Conservation (phyloP, 371 early-diverging fungal genomes). For the Saksenaea oblongispora region DNA sequence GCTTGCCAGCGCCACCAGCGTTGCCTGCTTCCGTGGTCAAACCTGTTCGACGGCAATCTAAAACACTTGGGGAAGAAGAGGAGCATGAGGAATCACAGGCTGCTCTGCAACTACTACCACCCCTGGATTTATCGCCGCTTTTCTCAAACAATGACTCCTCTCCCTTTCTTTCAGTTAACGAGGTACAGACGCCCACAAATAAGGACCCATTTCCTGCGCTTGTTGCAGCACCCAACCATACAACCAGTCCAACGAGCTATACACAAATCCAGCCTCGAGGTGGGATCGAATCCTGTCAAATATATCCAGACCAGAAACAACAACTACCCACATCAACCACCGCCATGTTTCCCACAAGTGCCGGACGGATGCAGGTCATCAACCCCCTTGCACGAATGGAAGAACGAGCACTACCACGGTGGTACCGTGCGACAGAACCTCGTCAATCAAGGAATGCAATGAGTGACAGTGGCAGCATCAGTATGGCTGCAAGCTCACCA, state of each 20-base stretch:
- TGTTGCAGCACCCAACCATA: neutral
- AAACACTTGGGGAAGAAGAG: slow-evolving; percentile 2
- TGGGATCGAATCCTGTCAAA: neutral
- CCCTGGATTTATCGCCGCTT: slow-evolving; percentile 9
- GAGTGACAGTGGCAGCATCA: slow-evolving; percentile 1
- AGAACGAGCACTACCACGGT: neutral
- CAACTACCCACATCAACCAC: neutral
- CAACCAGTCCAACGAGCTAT: neutral
- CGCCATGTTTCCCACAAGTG: neutral
- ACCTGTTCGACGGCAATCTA: slow-evolving; percentile 8
- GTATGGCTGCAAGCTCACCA: neutral
- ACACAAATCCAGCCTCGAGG: slow-evolving; percentile 5
- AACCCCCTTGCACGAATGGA: neutral
- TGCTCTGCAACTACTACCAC: slow-evolving; percentile 8
- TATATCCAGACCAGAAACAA: neutral
- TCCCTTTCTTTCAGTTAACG: slow-evolving; percentile 1
- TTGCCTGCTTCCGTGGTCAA: neutral
- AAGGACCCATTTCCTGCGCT: neutral
- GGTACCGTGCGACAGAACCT: neutral
- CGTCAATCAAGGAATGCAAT: neutral
- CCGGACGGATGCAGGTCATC: neutral
- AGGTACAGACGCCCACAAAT: slow-evolving; percentile 1
- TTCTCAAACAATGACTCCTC: slow-evolving; percentile 15
- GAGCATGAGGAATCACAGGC: slow-evolving; percentile 7
- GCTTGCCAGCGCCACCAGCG: neutral